Evolutionary conservation across 371 early-diverging fungal genomes (phyloP).

Genomic region (Syncephalis fuscata): DNA sequence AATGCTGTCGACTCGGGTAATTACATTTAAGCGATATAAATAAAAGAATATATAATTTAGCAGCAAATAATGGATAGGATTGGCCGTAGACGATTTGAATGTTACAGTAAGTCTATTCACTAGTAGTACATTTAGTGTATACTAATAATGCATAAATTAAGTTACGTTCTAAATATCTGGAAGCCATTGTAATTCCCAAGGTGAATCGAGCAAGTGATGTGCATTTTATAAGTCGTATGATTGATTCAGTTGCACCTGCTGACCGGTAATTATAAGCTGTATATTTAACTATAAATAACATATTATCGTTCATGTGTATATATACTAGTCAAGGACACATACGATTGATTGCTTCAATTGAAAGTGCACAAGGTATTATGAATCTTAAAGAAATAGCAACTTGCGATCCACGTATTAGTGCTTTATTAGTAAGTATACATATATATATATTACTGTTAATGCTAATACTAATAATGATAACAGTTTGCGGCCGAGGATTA

Average conservation of each 20-base stretch:
- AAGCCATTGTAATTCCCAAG: constrained; percentile 82
- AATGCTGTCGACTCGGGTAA: constrained; percentile 68
- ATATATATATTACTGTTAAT: too few species aligned
- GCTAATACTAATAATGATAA: too few species aligned
- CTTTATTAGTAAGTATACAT: constrained; percentile 35
- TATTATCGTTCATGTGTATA: neutral
- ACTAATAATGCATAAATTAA: constrained; percentile 3
- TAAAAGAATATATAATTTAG: constrained; percentile 2
- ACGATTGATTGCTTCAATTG: constrained; percentile 67
- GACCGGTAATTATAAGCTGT: constrained; percentile 26
- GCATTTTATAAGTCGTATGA: constrained; percentile 58
- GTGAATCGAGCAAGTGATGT: constrained; percentile 67
- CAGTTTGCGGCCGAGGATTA: constrained; percentile 92
- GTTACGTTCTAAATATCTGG: constrained; percentile 50
- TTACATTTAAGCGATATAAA: neutral
- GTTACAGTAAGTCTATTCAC: constrained; percentile 35
- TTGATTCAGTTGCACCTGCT: constrained; percentile 54
- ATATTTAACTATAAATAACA: neutral
- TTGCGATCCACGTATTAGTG: constrained; percentile 52
- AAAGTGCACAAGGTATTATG: constrained; percentile 72
- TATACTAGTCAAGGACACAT: constrained; percentile 37
- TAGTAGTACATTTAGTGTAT: neutral
- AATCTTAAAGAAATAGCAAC: constrained; percentile 67
- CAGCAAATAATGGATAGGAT: constrained; percentile 18
- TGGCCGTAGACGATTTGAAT: constrained; percentile 64